Percentiles rank a stretch among this genome's conserved stretches.
These are phyloP conservation scores for Glaciozyma martinii DNA, from an alignment of 768 basidiomycete species.

Conservation along the genomic window DNA sequence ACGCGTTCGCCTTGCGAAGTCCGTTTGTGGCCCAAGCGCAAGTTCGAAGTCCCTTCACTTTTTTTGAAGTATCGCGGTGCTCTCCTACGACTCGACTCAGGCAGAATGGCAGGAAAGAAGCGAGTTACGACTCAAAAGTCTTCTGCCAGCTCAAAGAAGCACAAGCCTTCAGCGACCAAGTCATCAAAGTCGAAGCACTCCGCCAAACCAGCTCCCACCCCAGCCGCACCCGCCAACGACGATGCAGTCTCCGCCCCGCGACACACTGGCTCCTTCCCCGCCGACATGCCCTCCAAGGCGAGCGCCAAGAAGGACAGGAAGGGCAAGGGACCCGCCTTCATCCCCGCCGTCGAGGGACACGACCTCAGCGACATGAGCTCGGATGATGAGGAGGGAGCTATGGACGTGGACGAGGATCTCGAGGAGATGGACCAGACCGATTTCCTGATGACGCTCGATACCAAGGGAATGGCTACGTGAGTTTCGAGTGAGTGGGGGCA, in stretches of 20 bases:
- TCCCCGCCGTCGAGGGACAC: constrained; percentile 1
- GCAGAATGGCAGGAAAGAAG: constrained; percentile 10
- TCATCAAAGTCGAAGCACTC: background rate
- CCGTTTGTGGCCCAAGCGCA: too few relatives aligned
- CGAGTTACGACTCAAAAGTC: constrained; percentile 12
- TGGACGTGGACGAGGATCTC: constrained; percentile 44
- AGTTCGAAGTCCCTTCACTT: too few relatives aligned
- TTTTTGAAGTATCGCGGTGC: background rate
- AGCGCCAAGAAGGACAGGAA: constrained; percentile 29
- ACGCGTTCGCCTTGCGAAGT: too few relatives aligned
- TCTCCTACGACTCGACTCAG: background rate
- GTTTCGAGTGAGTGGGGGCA: background rate
- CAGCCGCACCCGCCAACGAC: background rate
- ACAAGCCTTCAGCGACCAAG: constrained; percentile 4
- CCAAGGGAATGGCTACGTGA: background rate
- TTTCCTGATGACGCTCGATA: background rate
- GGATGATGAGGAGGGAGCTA: constrained; percentile 47
- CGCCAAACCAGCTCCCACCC: background rate
- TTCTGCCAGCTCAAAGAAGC: constrained; percentile 19
- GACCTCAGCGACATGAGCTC: background rate
- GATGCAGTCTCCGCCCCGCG: background rate
- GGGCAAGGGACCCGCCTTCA: constrained; percentile 26
- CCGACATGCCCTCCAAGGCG: constrained; percentile 1
- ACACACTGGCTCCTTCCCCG: background rate
- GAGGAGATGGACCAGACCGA: background rate